Evolutionary conservation across 345 rosid species (phyloP).

Genomic region (Diplotaxis tenuifolia): DNA sequence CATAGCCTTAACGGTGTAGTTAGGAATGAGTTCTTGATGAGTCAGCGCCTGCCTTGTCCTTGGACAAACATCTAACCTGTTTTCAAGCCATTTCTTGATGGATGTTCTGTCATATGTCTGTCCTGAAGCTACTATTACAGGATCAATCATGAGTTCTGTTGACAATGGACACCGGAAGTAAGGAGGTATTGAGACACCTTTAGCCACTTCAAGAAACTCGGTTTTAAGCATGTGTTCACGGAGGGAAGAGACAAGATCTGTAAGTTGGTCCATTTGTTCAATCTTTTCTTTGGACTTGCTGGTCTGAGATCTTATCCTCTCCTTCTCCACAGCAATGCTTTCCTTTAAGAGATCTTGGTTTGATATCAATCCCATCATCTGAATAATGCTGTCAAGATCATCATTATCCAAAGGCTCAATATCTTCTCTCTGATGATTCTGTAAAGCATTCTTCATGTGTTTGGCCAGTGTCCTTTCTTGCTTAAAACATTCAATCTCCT

Average conservation of each 20-base stretch:
- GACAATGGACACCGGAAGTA: conserved; percentile 87
- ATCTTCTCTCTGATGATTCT: conserved; percentile 50
- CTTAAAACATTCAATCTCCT: conserved; percentile 56
- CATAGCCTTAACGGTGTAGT: conserved; percentile 91
- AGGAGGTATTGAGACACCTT: conserved; percentile 64
- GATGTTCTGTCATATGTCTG: conserved; percentile 89
- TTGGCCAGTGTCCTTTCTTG: conserved; percentile 43
- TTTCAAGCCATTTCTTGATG: conserved; percentile 85
- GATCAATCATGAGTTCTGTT: conserved; percentile 86
- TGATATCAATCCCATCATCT: conserved; percentile 55
- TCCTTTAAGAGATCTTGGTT: conserved; percentile 72
- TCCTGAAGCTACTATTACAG: conserved; percentile 92
- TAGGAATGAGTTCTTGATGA: conserved; percentile 82
- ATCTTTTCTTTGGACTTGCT: conserved; percentile 39
- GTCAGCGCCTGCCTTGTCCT: conserved; percentile 63
- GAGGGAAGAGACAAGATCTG: conserved; percentile 58
- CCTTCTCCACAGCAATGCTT: conserved; percentile 79
- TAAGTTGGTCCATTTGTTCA: conserved; percentile 46
- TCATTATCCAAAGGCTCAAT: conserved; percentile 46
- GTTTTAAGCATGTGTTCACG: conserved; percentile 64
- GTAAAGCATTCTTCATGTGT: conserved; percentile 48
- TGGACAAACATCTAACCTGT: conserved; percentile 79
- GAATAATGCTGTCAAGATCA: conserved; percentile 48
- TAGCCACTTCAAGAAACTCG: conserved; percentile 53
- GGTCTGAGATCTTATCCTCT: conserved; percentile 48